Percentiles rank a stretch among this genome's conserved stretches.
Conservation (phyloP, 2,329 filamentous ascomycete species). For the Fusarium pininemorale region DNA sequence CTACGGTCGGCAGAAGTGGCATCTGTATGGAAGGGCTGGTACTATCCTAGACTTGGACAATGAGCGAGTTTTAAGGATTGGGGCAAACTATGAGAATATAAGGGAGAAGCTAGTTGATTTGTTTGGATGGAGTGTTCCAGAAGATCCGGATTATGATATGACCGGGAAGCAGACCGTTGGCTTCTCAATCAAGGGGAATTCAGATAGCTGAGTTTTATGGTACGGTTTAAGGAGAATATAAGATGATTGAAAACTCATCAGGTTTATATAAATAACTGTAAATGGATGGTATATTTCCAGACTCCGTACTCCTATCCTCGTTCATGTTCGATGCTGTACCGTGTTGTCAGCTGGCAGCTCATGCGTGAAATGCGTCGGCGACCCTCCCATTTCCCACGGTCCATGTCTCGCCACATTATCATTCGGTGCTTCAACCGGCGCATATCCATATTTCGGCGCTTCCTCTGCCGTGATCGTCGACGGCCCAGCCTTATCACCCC, state of each 20-base stretch:
- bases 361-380: neutral
- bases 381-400: neutral
- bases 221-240: accelerated
- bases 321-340: neutral
- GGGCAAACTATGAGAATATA: neutral
- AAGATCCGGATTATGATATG: neutral
- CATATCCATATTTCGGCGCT: neutral
- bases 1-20: neutral
- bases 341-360: neutral
- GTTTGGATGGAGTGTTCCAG: neutral
- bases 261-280: accelerated
- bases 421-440: neutral
- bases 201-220: neutral
- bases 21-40: neutral
- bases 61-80: neutral
- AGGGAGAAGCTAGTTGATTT: neutral
- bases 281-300: neutral
- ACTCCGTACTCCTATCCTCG: neutral
- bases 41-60: neutral
- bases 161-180: neutral
- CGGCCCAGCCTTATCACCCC: neutral
- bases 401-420: neutral
- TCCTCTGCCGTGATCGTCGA: neutral
- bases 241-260: neutral
- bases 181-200: neutral